Conservation (phyloP, 2,329 filamentous ascomycete genomes). For the Fusarium humuli region DNA sequence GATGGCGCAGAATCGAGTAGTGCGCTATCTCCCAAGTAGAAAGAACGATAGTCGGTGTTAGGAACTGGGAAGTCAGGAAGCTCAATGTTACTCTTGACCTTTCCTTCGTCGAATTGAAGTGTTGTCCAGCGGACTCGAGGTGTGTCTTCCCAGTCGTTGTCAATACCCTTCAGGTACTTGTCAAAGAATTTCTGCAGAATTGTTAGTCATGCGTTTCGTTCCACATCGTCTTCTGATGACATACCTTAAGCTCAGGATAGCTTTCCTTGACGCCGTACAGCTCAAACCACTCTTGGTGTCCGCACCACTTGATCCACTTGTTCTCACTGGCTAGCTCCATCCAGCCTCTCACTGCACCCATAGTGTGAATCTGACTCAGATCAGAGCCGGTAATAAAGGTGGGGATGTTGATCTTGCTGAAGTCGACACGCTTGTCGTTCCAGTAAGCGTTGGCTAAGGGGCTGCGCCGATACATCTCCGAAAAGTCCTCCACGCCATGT, state of each 20-base stretch:
- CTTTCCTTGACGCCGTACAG: constrained; percentile 24
- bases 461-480: constrained; percentile 18
- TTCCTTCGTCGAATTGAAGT: constrained; percentile 37
- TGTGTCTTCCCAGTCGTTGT: constrained; percentile 41
- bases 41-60: constrained; percentile 12
- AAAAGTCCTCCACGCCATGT: constrained; percentile 8
- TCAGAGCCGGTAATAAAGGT: constrained; percentile 37
- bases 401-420: constrained; percentile 33
- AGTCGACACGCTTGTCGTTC: constrained; percentile 26
- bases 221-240: fast-evolving
- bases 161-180: constrained; percentile 34
- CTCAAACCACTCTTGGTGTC: constrained; percentile 39
- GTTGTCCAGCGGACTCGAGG: constrained; percentile 38
- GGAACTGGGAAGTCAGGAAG: constrained; percentile 30
- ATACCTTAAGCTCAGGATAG: constrained; percentile 15
- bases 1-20: constrained; percentile 1
- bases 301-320: constrained; percentile 40
- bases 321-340: constrained; percentile 36
- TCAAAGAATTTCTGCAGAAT: constrained; percentile 28
- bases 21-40: constrained; percentile 10
- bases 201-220: neutral
- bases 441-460: constrained; percentile 8
- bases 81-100: constrained; percentile 30
- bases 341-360: constrained; percentile 39
- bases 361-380: constrained; percentile 41